Base-by-base conservation (phyloP, 1,139 yeast genomes). In the Magnusiomyces tetraspermus region DNA sequence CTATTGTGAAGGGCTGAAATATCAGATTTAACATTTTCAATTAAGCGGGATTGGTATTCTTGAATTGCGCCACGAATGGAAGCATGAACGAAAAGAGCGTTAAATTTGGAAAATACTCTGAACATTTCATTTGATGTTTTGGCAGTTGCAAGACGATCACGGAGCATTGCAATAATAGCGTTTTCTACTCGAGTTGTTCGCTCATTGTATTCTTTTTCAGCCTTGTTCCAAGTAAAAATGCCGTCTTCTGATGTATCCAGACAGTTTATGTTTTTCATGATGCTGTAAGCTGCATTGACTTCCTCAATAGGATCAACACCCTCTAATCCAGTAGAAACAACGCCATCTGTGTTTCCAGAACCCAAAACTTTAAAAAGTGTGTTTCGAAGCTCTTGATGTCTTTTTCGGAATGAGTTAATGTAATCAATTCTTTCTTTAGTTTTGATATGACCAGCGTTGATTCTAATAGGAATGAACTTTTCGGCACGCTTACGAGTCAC, bases 401-500 rank as follows among this genome's bases (percentile, higher is more conserved):
- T 72, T 0, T 62, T 57, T 58, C 90, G 72, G 57, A 87, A 77
- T 0, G 66, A 61, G 8, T 63, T 64, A 1, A 85, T 62, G 38
- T 73, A 71, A 1, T 67, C 71, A 1, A 85, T 57, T 41, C 81
- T 69, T 1, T 76, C 77, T 57, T 73, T 75, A 8, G 85, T 62
- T 19, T 65, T 67, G 0, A 63, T 63, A 30, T 82, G 79, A 1
- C 71, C 66, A 21, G 80, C 76, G 37, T 73, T 71, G 17, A 87
- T 74, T 57, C 82, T 77, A 19, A 87, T 78, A 28, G 83, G 76
- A 33, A 84, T 76, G 63, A 85, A 85, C 58, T 81, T 82, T 54
- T 86, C 95, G 17, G 81, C 79, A 48, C 95, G 71, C 62, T 82
- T 86, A 56, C 97, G 73, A 38, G 85, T 72, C 13, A 85, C 68